Evolutionary conservation across 75 land plant species (phyloP).

Genomic region (Isoetes taiwanensis): DNA sequence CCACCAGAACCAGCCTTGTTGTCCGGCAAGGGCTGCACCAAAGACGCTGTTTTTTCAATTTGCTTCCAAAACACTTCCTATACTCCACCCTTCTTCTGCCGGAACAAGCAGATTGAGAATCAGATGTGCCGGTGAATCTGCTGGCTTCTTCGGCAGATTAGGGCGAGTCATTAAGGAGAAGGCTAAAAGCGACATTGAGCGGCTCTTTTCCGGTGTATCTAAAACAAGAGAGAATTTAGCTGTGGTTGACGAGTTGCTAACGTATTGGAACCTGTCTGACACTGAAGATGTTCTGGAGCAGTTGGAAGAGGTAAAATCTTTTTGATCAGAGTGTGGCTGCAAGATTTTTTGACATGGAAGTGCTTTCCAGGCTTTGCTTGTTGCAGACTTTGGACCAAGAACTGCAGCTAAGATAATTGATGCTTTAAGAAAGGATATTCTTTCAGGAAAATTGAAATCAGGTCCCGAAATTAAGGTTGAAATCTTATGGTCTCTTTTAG

Average conservation of each 20-base stretch:
- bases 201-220: conserved; percentile 84
- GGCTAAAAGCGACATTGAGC: conserved; percentile 92
- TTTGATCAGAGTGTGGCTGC: background rate
- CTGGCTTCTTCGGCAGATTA: conserved; percentile 81
- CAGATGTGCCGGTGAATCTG: too few species aligned
- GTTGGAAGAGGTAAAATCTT: conserved; percentile 97
- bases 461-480: conserved; percentile 86
- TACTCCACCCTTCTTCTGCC: too few species aligned
- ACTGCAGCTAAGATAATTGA: conserved; percentile 91
- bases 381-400: conserved; percentile 91
- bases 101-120: too few species aligned
- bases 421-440: conserved; percentile 61
- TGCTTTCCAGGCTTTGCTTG: conserved; percentile 58
- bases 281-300: conserved; percentile 87
- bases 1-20: too few species aligned
- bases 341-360: background rate
- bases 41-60: too few species aligned
- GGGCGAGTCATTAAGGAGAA: conserved; percentile 95
- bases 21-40: too few species aligned
- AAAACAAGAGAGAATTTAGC: conserved; percentile 92
- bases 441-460: conserved; percentile 74
- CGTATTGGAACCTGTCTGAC: conserved; percentile 93
- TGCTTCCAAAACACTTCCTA: too few species aligned
- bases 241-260: conserved; percentile 89
- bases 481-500: background rate